Evolutionary conservation across 2,329 filamentous ascomycete species (phyloP).

Genomic region (Camptophora hylomeconis): DNA sequence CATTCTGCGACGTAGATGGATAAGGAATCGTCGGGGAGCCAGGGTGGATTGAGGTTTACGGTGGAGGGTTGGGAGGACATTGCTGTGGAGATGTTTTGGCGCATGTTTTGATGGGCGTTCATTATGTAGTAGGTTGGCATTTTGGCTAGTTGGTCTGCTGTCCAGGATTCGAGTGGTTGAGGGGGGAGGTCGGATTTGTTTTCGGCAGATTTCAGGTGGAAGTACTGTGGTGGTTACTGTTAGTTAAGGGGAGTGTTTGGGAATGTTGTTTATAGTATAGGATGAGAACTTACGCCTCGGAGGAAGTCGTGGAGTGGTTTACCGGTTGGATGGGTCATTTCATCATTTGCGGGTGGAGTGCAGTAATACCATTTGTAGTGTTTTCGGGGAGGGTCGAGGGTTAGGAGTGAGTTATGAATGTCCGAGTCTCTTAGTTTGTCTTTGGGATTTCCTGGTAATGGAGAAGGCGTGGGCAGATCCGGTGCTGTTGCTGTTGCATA

Average conservation of each 20-base stretch:
- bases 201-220: slow-evolving; percentile 53
- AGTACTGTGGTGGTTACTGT: too few species aligned
- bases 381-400: slow-evolving; percentile 45
- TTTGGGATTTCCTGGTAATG: slow-evolving; percentile 3
- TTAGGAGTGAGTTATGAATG: slow-evolving; percentile 19
- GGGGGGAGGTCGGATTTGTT: slow-evolving; percentile 34
- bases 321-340: slow-evolving; percentile 28
- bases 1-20: slow-evolving; percentile 49
- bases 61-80: slow-evolving; percentile 36
- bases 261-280: too few species aligned
- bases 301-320: slow-evolving; percentile 45
- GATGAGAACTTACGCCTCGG: too few species aligned
- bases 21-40: slow-evolving; percentile 48
- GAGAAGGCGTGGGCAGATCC: slow-evolving; percentile 18
- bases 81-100: slow-evolving; percentile 39
- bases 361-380: slow-evolving; percentile 54
- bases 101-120: slow-evolving; percentile 45
- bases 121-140: slow-evolving; percentile 60
- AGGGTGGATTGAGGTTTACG: slow-evolving; percentile 21
- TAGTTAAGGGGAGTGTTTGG: too few species aligned
- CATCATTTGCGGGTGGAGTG: slow-evolving; percentile 22
- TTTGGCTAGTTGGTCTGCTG: slow-evolving; percentile 41
- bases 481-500: slow-evolving; percentile 32
- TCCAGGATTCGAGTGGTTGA: slow-evolving; percentile 41
- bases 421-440: slow-evolving; percentile 9